These are phyloP conservation scores for Moelleriella libera DNA, from an alignment of 2,329 filamentous ascomycete genomes.

Conservation along the genomic window DNA sequence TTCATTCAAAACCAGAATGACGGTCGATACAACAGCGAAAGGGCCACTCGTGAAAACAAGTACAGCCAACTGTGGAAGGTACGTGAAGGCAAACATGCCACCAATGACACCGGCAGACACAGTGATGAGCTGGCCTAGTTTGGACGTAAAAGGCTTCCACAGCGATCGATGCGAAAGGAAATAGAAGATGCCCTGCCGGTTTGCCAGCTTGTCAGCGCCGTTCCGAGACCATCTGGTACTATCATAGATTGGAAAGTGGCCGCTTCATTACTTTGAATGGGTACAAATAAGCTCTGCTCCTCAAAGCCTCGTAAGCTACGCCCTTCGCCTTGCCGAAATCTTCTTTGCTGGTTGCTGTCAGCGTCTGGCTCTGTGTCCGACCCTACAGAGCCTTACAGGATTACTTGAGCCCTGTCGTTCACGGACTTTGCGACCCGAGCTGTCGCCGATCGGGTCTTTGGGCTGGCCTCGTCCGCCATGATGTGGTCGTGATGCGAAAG, in stretches of 20 bases:
- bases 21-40: slow-evolving; percentile 58
- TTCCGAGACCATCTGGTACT: too few species aligned
- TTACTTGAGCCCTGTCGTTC: slow-evolving; percentile 32
- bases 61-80: slow-evolving; percentile 70
- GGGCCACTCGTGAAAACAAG: slow-evolving; percentile 78
- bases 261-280: slow-evolving; percentile 48
- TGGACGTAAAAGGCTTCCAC: slow-evolving; percentile 44
- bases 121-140: slow-evolving; percentile 45
- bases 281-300: slow-evolving; percentile 72
- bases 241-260: too few species aligned
- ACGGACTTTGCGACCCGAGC: slow-evolving; percentile 23
- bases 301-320: slow-evolving; percentile 53
- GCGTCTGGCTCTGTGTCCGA: neutral
- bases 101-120: slow-evolving; percentile 60
- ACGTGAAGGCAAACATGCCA: slow-evolving; percentile 80
- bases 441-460: slow-evolving; percentile 9
- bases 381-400: slow-evolving; percentile 23
- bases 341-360: slow-evolving; percentile 33
- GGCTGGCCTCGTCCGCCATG: slow-evolving; percentile 6
- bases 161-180: slow-evolving; percentile 39
- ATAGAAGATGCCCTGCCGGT: slow-evolving; percentile 40
- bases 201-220: neutral
- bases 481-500: neutral
- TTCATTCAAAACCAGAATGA: slow-evolving; percentile 52
- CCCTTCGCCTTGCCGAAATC: slow-evolving; percentile 55